phyloP scores from a whole-genome alignment of 2,329 filamentous ascomycete genomes.

The Botrytis squamosa region DNA sequence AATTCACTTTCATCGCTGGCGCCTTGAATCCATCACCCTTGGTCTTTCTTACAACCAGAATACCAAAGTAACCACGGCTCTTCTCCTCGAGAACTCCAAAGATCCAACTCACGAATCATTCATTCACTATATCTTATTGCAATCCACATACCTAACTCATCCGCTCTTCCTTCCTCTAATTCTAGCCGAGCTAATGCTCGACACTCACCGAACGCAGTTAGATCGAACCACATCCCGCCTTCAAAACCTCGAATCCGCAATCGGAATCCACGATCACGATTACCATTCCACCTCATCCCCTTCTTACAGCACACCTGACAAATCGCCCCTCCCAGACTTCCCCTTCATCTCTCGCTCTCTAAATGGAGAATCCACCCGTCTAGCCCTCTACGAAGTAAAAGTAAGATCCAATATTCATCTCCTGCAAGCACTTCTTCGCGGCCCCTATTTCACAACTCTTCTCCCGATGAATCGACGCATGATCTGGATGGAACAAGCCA shows the following conservation, averaged over 20 bases:
- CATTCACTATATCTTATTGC: neutral
- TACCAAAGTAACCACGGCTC: neutral
- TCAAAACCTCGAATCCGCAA: constrained; percentile 1
- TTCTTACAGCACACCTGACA: neutral
- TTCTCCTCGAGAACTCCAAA: constrained; percentile 1
- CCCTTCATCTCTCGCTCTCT: constrained; percentile 3
- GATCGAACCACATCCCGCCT: neutral
- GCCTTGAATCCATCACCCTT: constrained; percentile 10
- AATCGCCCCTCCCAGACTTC: neutral
- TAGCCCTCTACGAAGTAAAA: constrained; percentile 11
- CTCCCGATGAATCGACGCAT: neutral
- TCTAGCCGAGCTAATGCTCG: constrained; percentile 2
- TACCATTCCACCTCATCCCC: neutral
- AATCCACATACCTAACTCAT: constrained; percentile 9
- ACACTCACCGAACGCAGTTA: constrained; percentile 3
- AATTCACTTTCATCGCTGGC: constrained; percentile 8
- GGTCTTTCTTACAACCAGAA: constrained; percentile 5
- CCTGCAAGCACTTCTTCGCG: neutral
- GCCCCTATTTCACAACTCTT: neutral
- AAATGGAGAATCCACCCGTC: neutral
- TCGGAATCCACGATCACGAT: constrained; percentile 8
- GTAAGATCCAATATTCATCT: constrained; percentile 9
- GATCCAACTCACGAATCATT: constrained; percentile 3
- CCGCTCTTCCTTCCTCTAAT: constrained; percentile 9
- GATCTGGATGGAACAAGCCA: constrained; percentile 8